Base-by-base conservation (phyloP, 345 rosid species). In the Salix arbutifolia region DNA sequence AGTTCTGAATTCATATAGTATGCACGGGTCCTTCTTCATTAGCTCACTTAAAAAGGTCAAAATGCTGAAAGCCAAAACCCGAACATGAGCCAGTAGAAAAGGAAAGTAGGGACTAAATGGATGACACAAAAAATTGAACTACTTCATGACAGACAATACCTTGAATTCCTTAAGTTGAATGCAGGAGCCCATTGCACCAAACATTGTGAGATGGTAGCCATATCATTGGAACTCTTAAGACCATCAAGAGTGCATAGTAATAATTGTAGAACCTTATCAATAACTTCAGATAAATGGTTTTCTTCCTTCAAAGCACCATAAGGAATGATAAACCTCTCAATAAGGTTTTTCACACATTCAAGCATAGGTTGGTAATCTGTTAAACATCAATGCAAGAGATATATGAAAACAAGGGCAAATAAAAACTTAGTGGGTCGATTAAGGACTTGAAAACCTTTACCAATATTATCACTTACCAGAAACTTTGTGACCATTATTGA, bases 111-210 rank as follows among this genome's bases (percentile, higher is more conserved):
- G n/a, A 67, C 80, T 70, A 58, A 50, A 71, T 65, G n/a, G 25
- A 65, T 30, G 13, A 25, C 52, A 77, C 40, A 61, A 48, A 67
- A 76, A 66, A 76, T 9, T 8, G 62, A 23, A n/a, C 40, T 30
- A 67, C 33, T 48, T 77, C 28, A 23, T 8, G 38, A 69, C 70
- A 48, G 71, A 40, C 40, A 70, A 44, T 87, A 94, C 98, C 94
- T 88, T 78, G 86, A 74, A 78, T 84, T 89, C 81, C 83, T 84
- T 72, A 87, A 74, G 76, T 84, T 69, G 80, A 93, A 93, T 35
- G 86, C 80, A 69, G 97, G 92, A 81, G 90, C 88, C 98, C 99
- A 95, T 76, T 82, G 89, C 38, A 31, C 74, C 50, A 87, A 82
- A 79, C 88, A 82, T 52, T 50, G 26, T 44, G 81, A 71, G 75